A percentile compares a stretch with the other conserved stretches of the same genome.
Conservation (phyloP, 495 filamentous ascomycete genomes). For the Filosporella fistucella region DNA sequence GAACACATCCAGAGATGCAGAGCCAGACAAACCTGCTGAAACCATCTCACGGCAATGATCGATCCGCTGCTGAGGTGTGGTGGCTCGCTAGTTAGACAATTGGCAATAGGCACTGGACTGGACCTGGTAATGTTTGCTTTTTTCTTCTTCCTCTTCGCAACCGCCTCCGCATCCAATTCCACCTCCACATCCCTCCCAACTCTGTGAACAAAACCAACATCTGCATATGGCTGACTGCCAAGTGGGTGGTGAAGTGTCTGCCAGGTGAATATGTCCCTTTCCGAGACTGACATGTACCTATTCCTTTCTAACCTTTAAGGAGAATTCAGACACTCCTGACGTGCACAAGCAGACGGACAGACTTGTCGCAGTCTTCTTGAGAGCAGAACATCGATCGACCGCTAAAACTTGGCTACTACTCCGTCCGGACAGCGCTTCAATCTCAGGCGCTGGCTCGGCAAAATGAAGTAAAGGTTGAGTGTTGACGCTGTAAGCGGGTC, state of each 20-base stretch:
- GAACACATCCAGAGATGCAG: background rate
- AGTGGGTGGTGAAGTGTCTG: too few species aligned
- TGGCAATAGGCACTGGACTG: too few species aligned
- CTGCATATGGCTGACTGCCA: too few species aligned
- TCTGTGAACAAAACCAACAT: too few species aligned
- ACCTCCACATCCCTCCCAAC: too few species aligned
- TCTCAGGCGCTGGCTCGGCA: constrained; percentile 21
- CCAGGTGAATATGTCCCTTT: background rate
- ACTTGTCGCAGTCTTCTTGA: background rate
- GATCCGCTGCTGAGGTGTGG: too few species aligned
- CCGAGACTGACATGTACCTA: background rate
- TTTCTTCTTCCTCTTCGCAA: too few species aligned
- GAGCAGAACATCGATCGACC: background rate
- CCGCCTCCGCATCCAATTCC: too few species aligned
- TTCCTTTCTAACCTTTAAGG: background rate
- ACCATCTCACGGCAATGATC: too few species aligned
- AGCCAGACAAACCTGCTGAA: too few species aligned
- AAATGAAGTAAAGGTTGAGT: constrained; percentile 7
- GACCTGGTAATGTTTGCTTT: too few species aligned
- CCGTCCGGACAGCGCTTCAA: constrained; percentile 18
- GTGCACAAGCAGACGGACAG: background rate
- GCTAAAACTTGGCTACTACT: background rate
- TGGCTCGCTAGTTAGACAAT: too few species aligned
- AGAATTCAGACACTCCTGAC: background rate
- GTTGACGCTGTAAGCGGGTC: constrained; percentile 20